These are phyloP conservation scores for Citrus maxima DNA, from an alignment of 345 rosid species.

Conservation along the genomic window DNA sequence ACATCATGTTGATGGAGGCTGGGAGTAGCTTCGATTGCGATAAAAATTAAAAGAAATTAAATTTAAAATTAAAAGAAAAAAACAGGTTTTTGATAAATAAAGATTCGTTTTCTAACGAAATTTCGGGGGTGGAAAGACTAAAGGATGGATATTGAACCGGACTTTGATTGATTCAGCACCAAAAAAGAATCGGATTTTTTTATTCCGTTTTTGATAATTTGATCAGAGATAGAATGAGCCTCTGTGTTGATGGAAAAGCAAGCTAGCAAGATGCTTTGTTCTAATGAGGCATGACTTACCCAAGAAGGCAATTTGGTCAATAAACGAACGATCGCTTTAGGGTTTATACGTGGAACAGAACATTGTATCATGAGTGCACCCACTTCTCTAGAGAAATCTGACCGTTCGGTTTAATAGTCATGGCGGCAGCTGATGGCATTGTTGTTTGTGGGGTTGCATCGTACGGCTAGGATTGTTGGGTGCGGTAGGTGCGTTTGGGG, in stretches of 20 bases:
- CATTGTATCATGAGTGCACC: not conserved
- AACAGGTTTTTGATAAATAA: not conserved
- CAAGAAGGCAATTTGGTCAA: constrained; percentile 6
- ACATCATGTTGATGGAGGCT: constrained; percentile 39
- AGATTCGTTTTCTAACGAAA: constrained; percentile 6
- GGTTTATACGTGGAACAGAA: not conserved
- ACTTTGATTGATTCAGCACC: constrained; percentile 6
- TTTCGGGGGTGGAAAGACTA: not conserved
- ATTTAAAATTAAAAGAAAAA: not conserved
- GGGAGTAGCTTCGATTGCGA: constrained; percentile 3
- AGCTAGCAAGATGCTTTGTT: not conserved
- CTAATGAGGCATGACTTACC: constrained; percentile 8
- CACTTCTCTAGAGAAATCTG: not conserved
- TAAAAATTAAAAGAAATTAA: constrained; percentile 9
- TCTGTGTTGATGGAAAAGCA: not conserved
- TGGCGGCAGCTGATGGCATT: not conserved
- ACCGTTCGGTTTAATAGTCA: not conserved
- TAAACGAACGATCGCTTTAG: not conserved
- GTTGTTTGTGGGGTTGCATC: not conserved
- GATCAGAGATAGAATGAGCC: constrained; percentile 7
- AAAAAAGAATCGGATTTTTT: not conserved
- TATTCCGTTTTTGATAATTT: constrained; percentile 5
- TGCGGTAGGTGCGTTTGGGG: not conserved
- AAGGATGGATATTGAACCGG: not conserved
- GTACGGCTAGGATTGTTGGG: not conserved